Evolutionary conservation across 2,329 filamentous ascomycete genomes (phyloP), one percentile per base, ranked within the genome.

Genomic region (Claviceps fusiformis): DNA sequence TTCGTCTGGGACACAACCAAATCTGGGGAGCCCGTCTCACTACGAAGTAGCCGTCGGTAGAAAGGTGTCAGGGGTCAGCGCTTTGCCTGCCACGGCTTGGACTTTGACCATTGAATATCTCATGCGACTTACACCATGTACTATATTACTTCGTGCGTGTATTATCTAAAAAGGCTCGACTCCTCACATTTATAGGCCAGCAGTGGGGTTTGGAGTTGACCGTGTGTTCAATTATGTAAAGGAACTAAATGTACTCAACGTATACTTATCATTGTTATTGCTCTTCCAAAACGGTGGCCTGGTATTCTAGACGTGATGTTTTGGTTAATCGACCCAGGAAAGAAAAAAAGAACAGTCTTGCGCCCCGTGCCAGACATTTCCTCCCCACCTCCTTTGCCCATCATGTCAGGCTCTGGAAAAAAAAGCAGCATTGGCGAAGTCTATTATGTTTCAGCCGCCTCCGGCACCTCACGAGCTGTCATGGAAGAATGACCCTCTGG

Each of bases 1-100:
- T 65, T 65, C 50, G 62, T 67, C 46, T 70, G 68, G 68, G 65
- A 70, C 50, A 70, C 68, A 1, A 62, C 58, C 5, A 61, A 57
- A 47, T 50, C 60, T 39, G 29, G n/a, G 1, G 43, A 39, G 8
- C 53, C 49, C 24, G 55, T 54, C n/a, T 52, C 55, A 9, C 35
- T 35, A 43, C 46, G 33, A 19, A 24, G 27, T 7, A 45, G 35
- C 9, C 33, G 51, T 27, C 17, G 39, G 39, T 53, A 41, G 15
- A 29, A 43, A 2, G 13, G 24, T 24, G 37, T 9, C 27, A 10
- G 24, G 24, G 37, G 37, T 9, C 27, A 27, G 11, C 19, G 17
- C 0, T 5, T 8, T 24, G 3, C 11, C 37, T 17, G 37, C 15
- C 4, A 4, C 7, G 4, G 8, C 13, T 27, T 10, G 13, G 3